A percentile compares a stretch with the other conserved stretches of the same genome.
phyloP scores from a whole-genome alignment of 176 grass and related monocot species.

The Leersia perrieri region DNA sequence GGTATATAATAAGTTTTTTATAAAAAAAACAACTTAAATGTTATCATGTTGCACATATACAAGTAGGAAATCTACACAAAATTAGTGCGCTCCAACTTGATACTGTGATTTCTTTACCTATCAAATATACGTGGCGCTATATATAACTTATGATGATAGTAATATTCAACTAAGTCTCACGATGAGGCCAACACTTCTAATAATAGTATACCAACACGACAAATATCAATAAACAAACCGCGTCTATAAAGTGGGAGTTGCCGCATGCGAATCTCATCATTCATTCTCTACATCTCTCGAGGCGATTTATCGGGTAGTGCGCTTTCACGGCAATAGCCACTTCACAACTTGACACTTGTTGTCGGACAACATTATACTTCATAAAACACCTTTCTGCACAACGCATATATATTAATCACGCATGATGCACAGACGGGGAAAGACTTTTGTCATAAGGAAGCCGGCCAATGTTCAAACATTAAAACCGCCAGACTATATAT shows the following conservation, averaged over 20 bases:
- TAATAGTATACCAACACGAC: not conserved
- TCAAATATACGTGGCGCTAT: not conserved
- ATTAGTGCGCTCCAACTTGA: not conserved
- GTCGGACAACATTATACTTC: conserved; percentile 3
- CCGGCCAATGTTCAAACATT: not conserved
- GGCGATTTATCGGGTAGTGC: not conserved
- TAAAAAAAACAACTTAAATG: too few relatives aligned
- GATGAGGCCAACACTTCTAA: not conserved
- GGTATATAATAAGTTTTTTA: not conserved
- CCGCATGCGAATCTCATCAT: conserved; percentile 40
- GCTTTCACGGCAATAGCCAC: conserved; percentile 19
- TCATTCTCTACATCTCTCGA: conserved; percentile 16
- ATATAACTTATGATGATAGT: too few relatives aligned
- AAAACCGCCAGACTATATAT: not conserved
- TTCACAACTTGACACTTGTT: conserved; percentile 73
- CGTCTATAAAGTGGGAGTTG: not conserved
- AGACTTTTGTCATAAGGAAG: not conserved
- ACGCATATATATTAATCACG: not conserved
- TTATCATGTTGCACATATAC: too few relatives aligned
- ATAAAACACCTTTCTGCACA: not conserved
- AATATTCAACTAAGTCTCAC: not conserved
- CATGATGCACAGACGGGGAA: conserved; percentile 2
- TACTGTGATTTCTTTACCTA: not conserved
- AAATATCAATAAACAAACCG: not conserved
- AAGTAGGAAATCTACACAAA: not conserved